A percentile compares a stretch with the other conserved stretches of the same genome.
Evolutionary conservation across 257 asterid species (phyloP).

Genomic region (Euphrasia confusa): DNA sequence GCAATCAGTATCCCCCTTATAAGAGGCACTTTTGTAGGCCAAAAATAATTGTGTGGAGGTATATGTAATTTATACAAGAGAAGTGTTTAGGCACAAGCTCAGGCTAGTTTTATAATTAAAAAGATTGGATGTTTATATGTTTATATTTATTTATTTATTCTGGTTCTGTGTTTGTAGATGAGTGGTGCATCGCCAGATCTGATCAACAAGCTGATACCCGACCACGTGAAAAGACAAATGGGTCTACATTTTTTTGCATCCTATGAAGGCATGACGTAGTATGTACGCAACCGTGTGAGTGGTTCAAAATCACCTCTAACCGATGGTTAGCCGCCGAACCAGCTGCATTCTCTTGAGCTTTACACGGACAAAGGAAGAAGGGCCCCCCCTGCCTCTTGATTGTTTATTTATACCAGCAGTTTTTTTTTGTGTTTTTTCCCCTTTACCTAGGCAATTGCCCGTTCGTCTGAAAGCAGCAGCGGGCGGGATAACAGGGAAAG

Average conservation of each 20-base stretch:
- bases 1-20: too few relatives aligned
- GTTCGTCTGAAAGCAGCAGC: neutral
- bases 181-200: constrained; percentile 77
- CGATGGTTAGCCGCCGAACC: constrained; percentile 25
- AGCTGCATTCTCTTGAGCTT: constrained; percentile 28
- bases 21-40: too few relatives aligned
- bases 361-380: constrained; percentile 11
- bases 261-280: constrained; percentile 48
- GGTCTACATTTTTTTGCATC: constrained; percentile 65
- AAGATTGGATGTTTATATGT: neutral
- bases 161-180: constrained; percentile 43
- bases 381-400: neutral
- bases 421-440: neutral
- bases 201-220: constrained; percentile 78
- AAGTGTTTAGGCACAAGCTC: neutral
- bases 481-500: neutral
- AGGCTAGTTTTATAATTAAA: neutral
- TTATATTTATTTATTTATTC: neutral
- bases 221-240: constrained; percentile 74
- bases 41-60: too few relatives aligned
- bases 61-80: too few relatives aligned
- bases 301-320: constrained; percentile 23
- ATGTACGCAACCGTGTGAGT: neutral
- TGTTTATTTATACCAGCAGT: neutral
- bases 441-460: neutral